Conservation (phyloP, 2,329 filamentous ascomycete genomes). For the Canariomyces notabilis region DNA sequence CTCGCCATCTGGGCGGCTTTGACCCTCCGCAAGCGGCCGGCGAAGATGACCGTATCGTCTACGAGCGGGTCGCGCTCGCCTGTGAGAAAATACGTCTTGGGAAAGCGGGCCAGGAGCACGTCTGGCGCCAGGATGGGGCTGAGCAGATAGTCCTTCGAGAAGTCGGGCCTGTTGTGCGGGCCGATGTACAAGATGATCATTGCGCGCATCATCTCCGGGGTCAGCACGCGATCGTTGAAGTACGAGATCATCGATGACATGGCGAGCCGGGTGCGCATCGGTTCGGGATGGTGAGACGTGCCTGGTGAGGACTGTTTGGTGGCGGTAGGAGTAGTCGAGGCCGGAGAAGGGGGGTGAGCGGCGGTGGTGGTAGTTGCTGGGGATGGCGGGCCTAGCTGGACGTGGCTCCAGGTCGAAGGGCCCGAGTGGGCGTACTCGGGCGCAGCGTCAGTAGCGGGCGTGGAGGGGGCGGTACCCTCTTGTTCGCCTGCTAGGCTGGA, state of each 20-base stretch:
- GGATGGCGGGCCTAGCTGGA: constrained; percentile 13
- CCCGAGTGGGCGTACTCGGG: constrained; percentile 49
- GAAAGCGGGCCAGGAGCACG: constrained; percentile 74
- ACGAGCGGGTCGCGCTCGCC: constrained; percentile 93
- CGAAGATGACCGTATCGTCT: constrained; percentile 95
- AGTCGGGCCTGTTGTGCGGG: constrained; percentile 87
- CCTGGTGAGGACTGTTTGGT: constrained; percentile 14
- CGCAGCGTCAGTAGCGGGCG: constrained; percentile 31
- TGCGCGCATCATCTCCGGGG: constrained; percentile 96
- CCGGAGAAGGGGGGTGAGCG: neutral
- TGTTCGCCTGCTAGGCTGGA: constrained; percentile 9
- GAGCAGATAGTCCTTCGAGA: constrained; percentile 83
- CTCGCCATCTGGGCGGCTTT: constrained; percentile 52
- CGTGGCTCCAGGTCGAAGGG: constrained; percentile 34
- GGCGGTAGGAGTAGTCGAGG: neutral
- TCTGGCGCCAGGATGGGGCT: constrained; percentile 89
- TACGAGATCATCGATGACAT: constrained; percentile 98
- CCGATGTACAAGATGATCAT: constrained; percentile 99
- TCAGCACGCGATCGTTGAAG: constrained; percentile 91
- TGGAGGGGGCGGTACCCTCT: neutral
- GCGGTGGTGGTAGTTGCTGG: constrained; percentile 6
- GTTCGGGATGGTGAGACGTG: constrained; percentile 49
- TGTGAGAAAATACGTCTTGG: constrained; percentile 89
- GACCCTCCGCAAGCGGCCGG: constrained; percentile 77
- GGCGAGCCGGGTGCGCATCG: constrained; percentile 77